phyloP scores from a whole-genome alignment of 2,329 filamentous ascomycete species.

The Penicillium sp. region DNA sequence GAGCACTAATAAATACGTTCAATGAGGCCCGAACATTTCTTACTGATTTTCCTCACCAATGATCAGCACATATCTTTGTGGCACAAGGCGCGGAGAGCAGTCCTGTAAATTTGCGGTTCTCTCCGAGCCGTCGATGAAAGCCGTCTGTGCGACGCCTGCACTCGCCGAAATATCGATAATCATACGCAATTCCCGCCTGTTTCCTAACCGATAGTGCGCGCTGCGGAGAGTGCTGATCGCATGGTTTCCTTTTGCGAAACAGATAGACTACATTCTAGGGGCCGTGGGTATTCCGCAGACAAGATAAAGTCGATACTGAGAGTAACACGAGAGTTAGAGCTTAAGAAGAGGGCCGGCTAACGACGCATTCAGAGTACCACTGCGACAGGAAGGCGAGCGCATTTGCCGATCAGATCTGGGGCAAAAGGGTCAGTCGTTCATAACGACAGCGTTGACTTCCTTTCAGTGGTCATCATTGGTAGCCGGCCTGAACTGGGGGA shows the following conservation, averaged over 20 bases:
- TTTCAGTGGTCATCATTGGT: slow-evolving; percentile 45
- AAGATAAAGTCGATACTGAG: neutral
- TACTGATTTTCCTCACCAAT: slow-evolving; percentile 14
- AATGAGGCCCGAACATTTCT: slow-evolving; percentile 12
- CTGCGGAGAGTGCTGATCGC: neutral
- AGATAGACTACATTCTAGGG: neutral
- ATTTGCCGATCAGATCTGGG: slow-evolving; percentile 27
- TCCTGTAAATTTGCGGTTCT: slow-evolving; percentile 14
- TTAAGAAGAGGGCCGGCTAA: slow-evolving; percentile 12
- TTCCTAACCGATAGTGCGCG: neutral
- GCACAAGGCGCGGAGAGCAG: slow-evolving; percentile 12
- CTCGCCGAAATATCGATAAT: slow-evolving; percentile 15
- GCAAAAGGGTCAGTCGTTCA: slow-evolving; percentile 20
- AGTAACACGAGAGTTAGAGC: neutral
- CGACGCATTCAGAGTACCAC: slow-evolving; percentile 46
- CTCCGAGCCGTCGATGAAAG: slow-evolving; percentile 3
- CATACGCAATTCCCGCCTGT: neutral
- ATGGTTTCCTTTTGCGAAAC: slow-evolving; percentile 1
- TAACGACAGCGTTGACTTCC: neutral
- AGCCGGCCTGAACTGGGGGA: slow-evolving; percentile 43
- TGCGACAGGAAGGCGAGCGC: slow-evolving; percentile 38
- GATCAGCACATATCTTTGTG: neutral
- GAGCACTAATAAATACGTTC: neutral
- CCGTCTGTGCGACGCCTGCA: slow-evolving; percentile 10
- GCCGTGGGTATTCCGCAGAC: neutral